Evolutionary conservation across 495 filamentous ascomycete genomes (phyloP).

Genomic region (Aspergillus hancockii): DNA sequence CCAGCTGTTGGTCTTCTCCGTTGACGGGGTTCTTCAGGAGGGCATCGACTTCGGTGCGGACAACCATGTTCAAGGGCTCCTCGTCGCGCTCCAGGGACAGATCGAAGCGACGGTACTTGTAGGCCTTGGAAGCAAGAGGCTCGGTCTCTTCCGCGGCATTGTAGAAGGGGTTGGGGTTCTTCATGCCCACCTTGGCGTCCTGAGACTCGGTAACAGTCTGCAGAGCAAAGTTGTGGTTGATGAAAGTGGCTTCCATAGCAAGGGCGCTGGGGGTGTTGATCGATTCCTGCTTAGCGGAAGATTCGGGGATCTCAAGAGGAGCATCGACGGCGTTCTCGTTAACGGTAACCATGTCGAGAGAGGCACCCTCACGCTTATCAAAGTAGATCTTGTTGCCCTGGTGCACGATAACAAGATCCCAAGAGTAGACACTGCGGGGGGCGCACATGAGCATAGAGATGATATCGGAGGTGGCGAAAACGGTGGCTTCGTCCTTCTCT

Average conservation of each 20-base stretch:
- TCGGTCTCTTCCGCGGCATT: slow-evolving; percentile 89
- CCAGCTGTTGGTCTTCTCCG: slow-evolving; percentile 85
- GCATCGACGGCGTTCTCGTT: slow-evolving; percentile 99
- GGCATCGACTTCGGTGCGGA: slow-evolving; percentile 95
- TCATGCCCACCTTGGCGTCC: slow-evolving; percentile 73
- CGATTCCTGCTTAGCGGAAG: slow-evolving; percentile 76
- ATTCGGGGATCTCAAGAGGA: slow-evolving; percentile 84
- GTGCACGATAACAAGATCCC: slow-evolving; percentile 91
- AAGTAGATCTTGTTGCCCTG: slow-evolving; percentile 96
- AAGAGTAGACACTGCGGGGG: slow-evolving; percentile 91
- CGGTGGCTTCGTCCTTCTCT: slow-evolving; percentile 93
- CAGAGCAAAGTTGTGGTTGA: slow-evolving; percentile 98
- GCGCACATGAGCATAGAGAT: slow-evolving; percentile 99
- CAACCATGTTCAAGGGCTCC: slow-evolving; percentile 86
- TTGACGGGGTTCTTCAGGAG: slow-evolving; percentile 88
- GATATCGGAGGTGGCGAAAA: slow-evolving; percentile 95
- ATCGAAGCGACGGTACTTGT: slow-evolving; percentile 97
- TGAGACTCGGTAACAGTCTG: slow-evolving; percentile 87
- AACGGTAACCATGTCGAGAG: slow-evolving; percentile 94
- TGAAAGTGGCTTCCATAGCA: slow-evolving; percentile 95
- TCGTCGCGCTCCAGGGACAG: slow-evolving; percentile 87
- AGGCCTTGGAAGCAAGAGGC: slow-evolving; percentile 89
- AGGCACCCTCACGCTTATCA: slow-evolving; percentile 92
- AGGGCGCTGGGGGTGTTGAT: slow-evolving; percentile 91
- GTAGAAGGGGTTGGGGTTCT: slow-evolving; percentile 95